Percentiles rank a stretch among this genome's conserved stretches.
Evolutionary conservation across 2,329 filamentous ascomycete species (phyloP).

Genomic region (Cladosporium cucumerinum): DNA sequence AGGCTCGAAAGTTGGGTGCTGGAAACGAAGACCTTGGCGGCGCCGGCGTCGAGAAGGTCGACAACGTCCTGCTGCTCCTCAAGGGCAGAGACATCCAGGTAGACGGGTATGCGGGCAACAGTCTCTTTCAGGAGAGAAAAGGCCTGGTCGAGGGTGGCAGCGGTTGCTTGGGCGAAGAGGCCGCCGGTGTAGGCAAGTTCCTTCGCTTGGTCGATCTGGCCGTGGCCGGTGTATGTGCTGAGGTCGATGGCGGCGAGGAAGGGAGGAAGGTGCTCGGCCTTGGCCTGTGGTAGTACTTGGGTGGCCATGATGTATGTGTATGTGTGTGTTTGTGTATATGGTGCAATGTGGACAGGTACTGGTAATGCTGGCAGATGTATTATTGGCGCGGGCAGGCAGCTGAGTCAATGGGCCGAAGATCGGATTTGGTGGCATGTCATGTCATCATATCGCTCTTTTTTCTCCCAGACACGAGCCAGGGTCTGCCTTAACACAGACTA

Average conservation of each 20-base stretch:
- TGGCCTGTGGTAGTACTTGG: neutral
- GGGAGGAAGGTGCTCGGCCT: slow-evolving; percentile 33
- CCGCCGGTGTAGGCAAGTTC: slow-evolving; percentile 57
- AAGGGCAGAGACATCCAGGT: slow-evolving; percentile 72
- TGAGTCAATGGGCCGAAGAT: slow-evolving; percentile 3
- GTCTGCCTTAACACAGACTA: neutral
- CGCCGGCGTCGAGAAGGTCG: slow-evolving; percentile 78
- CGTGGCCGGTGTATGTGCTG: slow-evolving; percentile 38
- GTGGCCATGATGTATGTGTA: slow-evolving; percentile 4
- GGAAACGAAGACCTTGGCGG: slow-evolving; percentile 77
- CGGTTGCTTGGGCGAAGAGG: slow-evolving; percentile 53
- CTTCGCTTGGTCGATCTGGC: slow-evolving; percentile 44
- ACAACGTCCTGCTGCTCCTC: slow-evolving; percentile 69
- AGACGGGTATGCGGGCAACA: slow-evolving; percentile 58
- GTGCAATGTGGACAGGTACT: neutral
- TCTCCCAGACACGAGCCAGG: neutral
- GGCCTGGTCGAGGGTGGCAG: slow-evolving; percentile 42
- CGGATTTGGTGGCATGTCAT: neutral
- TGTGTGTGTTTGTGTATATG: neutral
- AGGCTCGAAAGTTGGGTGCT: slow-evolving; percentile 63
- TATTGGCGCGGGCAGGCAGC: neutral
- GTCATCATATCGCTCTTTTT: neutral
- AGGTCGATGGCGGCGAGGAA: slow-evolving; percentile 49
- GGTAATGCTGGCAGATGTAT: neutral
- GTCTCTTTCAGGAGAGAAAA: slow-evolving; percentile 55